Conservation (phyloP, 345 rosid genomes). For the Chamaenerion angustifolium region DNA sequence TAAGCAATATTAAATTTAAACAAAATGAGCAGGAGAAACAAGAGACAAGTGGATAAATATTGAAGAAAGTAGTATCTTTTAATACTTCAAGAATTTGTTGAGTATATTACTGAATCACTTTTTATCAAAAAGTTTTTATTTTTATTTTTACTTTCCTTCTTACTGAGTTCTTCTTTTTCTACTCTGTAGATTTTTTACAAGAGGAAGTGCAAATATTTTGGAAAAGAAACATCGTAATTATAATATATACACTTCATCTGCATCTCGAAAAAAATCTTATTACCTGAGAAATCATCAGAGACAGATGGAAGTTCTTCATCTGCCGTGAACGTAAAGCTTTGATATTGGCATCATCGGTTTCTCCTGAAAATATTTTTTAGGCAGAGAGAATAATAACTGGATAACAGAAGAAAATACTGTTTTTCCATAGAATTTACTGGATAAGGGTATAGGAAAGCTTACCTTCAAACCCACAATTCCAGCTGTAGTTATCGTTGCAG, state of each 20-base stretch:
- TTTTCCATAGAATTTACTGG: neutral
- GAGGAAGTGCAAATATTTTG: too few relatives aligned
- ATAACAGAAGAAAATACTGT: too few relatives aligned
- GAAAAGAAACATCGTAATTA: too few relatives aligned
- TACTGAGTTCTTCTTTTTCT: neutral
- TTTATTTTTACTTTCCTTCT: too few relatives aligned
- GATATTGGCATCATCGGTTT: slow-evolving; percentile 45
- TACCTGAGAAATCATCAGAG: slow-evolving; percentile 84
- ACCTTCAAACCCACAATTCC: slow-evolving; percentile 99
- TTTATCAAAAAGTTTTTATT: too few relatives aligned
- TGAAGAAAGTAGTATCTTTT: neutral
- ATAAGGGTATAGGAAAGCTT: neutral
- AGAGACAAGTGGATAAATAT: too few relatives aligned
- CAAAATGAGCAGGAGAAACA: too few relatives aligned
- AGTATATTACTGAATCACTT: too few relatives aligned
- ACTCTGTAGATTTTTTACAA: neutral
- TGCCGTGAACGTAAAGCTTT: slow-evolving; percentile 66
- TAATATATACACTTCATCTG: neutral
- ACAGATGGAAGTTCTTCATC: slow-evolving; percentile 89
- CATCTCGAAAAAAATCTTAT: slow-evolving; percentile 3
- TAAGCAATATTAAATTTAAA: neutral
- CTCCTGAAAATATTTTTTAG: slow-evolving; percentile 29
- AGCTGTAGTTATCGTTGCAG: slow-evolving; percentile 75
- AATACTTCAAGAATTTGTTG: neutral
- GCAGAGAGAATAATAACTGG: neutral